Percentiles rank a stretch among this genome's conserved stretches.
Evolutionary conservation across 768 basidiomycete species (phyloP).

Genomic region (Lactarius akahatsu): DNA sequence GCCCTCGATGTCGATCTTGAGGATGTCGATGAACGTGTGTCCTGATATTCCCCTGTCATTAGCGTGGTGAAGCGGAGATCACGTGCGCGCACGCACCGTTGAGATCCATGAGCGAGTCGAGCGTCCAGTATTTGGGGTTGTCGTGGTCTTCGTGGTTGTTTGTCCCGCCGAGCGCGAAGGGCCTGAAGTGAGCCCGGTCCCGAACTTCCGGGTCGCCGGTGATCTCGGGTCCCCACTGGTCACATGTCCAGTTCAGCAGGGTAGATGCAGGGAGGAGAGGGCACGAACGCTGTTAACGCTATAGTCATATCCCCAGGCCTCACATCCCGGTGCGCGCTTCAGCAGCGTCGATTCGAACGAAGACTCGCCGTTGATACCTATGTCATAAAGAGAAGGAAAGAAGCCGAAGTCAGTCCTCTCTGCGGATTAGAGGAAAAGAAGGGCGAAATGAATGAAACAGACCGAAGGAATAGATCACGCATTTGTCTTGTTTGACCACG

Average conservation of each 20-base stretch:
- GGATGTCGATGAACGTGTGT: constrained; percentile 68
- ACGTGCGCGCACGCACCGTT: constrained; percentile 45
- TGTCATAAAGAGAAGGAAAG: too few relatives aligned
- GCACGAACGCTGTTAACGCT: constrained; percentile 37
- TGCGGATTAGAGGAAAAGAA: background rate
- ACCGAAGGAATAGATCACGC: constrained; percentile 42
- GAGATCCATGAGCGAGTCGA: constrained; percentile 61
- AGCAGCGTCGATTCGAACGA: constrained; percentile 47
- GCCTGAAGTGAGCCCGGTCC: constrained; percentile 44
- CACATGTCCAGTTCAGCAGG: background rate
- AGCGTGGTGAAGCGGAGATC: too few relatives aligned
- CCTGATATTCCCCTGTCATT: constrained; percentile 35
- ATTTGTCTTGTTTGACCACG: constrained; percentile 44
- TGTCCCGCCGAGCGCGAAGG: constrained; percentile 37
- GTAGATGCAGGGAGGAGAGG: too few relatives aligned
- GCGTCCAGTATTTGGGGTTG: constrained; percentile 55
- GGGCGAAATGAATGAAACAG: too few relatives aligned
- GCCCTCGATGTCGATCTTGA: constrained; percentile 67
- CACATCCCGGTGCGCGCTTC: constrained; percentile 39
- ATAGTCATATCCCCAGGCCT: constrained; percentile 44
- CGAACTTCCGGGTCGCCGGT: constrained; percentile 36
- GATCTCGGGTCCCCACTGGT: constrained; percentile 45
- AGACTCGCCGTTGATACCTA: too few relatives aligned
- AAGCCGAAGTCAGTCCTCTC: constrained; percentile 15
- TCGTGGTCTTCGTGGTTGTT: constrained; percentile 49